These are phyloP conservation scores for Salvia sclarea DNA, from an alignment of 305 asterid genomes.

Conservation along the genomic window DNA sequence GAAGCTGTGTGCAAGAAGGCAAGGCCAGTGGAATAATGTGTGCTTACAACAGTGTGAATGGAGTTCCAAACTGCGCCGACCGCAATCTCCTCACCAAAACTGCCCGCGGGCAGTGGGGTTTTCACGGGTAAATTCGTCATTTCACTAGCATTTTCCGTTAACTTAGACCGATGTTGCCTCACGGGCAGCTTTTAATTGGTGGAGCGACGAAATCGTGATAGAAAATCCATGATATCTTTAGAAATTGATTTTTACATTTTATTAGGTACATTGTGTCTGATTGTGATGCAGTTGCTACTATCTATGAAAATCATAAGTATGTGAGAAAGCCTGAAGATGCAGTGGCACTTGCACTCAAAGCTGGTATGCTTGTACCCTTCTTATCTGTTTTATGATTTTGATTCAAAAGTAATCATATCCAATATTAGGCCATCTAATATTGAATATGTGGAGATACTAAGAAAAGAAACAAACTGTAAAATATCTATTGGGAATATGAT, in stretches of 20 bases:
- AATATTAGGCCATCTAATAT: too few species aligned
- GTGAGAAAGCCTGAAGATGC: slow-evolving; percentile 71
- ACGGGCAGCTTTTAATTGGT: too few species aligned
- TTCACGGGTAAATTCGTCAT: slow-evolving; percentile 58
- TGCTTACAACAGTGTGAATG: slow-evolving; percentile 79
- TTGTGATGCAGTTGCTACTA: slow-evolving; percentile 73
- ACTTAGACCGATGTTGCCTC: too few species aligned
- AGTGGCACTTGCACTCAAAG: slow-evolving; percentile 75
- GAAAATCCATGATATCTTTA: too few species aligned
- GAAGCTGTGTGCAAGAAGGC: slow-evolving; percentile 62
- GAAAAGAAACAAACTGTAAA: too few species aligned
- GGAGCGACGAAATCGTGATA: too few species aligned
- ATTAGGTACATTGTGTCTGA: slow-evolving; percentile 89
- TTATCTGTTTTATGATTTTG: neutral
- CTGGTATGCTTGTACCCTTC: slow-evolving; percentile 50
- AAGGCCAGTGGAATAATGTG: slow-evolving; percentile 85
- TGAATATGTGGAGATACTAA: too few species aligned
- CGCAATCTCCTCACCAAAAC: slow-evolving; percentile 56
- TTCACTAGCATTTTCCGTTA: neutral
- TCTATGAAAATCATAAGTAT: slow-evolving; percentile 59
- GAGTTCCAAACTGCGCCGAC: slow-evolving; percentile 82
- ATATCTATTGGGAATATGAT: neutral
- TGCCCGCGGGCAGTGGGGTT: slow-evolving; percentile 75
- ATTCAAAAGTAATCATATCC: neutral
- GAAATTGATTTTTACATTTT: too few species aligned